These are phyloP conservation scores for Tetrapisispora namnaoensis DNA, from an alignment of 805 yeast genomes.

Conservation along the genomic window DNA sequence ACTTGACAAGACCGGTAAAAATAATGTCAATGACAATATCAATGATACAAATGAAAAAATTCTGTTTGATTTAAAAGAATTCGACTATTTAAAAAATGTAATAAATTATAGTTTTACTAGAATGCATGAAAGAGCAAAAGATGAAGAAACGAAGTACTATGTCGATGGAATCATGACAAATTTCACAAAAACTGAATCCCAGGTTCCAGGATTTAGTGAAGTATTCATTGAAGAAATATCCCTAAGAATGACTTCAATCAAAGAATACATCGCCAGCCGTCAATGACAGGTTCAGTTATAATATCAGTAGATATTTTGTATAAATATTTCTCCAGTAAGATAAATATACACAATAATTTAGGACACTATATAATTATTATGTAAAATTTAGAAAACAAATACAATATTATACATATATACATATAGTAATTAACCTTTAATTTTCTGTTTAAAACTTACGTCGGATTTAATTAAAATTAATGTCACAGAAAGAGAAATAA, in stretches of 20 bases:
- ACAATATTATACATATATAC: background rate
- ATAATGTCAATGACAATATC: slow-evolving; percentile 9
- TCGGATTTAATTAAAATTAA: too few relatives aligned
- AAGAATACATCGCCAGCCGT: slow-evolving; percentile 12
- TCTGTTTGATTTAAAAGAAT: slow-evolving; percentile 9
- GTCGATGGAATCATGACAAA: slow-evolving; percentile 36
- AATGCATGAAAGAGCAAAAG: slow-evolving; percentile 43
- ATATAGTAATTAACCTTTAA: too few relatives aligned
- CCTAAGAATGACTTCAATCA: slow-evolving; percentile 28
- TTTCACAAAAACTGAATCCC: slow-evolving; percentile 37
- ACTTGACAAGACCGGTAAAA: background rate
- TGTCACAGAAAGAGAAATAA: background rate
- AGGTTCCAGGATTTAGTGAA: slow-evolving; percentile 54
- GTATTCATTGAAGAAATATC: slow-evolving; percentile 59
- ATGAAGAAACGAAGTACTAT: slow-evolving; percentile 36
- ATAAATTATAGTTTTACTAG: slow-evolving; percentile 37
- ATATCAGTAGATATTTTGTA: background rate
- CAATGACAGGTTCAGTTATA: background rate
- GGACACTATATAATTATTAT: too few relatives aligned
- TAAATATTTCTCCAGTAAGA: background rate
- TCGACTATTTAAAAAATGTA: slow-evolving; percentile 35
- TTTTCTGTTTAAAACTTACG: background rate
- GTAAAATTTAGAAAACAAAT: too few relatives aligned
- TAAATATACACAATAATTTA: background rate
- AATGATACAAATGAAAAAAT: slow-evolving; percentile 13